Base-by-base conservation (phyloP, 2,329 filamentous ascomycete species). In the Hansfordia pulvinata region DNA sequence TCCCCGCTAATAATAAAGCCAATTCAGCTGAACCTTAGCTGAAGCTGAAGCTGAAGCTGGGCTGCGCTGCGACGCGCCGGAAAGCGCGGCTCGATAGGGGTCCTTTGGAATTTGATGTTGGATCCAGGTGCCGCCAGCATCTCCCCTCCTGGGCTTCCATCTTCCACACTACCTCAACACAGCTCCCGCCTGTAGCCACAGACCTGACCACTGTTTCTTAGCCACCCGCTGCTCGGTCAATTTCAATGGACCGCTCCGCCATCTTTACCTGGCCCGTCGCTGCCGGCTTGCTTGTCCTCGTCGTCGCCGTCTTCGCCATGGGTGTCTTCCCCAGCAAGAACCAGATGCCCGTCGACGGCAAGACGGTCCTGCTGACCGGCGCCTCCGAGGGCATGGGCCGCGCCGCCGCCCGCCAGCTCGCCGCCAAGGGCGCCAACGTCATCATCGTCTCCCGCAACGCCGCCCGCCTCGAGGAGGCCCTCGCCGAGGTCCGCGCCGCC, bases 351-450 rank as follows among this genome's bases (percentile, higher is more conserved):
- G 81, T 94, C 8, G 74, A 85, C 41, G 84, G 84, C 50, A 81
- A 79, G 85, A 93, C 86, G 3, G 65, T 92, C 27, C 62, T 96
- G 29, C 62, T 98, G 27, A 98, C 90, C 1, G 90, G 90, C 24
- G 85, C 77, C 17, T 94, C 90, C 1, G 82, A 94, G 46, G 90
- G 90, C 31, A 83, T 94, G 78, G 90, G 90, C 32, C 73, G 76
- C 39, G 72, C 73, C 27, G 70, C 76, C 12, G 85, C 77, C 5
- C 64, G 71, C 27, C 65, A 85, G 38, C 70, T 98, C 23, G 69
- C 88, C 3, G 60, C 68, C 26, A 86, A 85, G 50, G 90, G 90
- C 24, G 88, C 90, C 32, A 83, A 85, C 50, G 50, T 98, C 29
- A 71, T 93, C 35, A 74, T 96, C 36, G 76, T 94, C 26, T 77